Percentiles rank a stretch among this genome's conserved stretches.
phyloP scores from a whole-genome alignment of 1,284 basidiomycete species.

The Chiua sp. region DNA sequence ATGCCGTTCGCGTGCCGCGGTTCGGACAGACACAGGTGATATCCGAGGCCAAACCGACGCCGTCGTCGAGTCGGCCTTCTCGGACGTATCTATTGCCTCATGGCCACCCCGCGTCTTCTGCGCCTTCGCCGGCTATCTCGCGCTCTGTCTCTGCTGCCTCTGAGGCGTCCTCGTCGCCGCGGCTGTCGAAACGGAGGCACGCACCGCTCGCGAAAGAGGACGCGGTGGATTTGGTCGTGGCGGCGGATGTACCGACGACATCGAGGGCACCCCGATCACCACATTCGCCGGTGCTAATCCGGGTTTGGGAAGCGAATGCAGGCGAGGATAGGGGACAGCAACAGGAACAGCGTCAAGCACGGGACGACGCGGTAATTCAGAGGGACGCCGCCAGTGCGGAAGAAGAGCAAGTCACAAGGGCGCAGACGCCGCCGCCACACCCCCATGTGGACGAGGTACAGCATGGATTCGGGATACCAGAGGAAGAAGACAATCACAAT shows the following conservation, averaged over 20 bases:
- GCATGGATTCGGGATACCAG: slow-evolving; percentile 11
- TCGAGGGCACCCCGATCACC: slow-evolving; percentile 24
- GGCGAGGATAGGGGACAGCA: too few species aligned
- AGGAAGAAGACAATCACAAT: slow-evolving; percentile 22
- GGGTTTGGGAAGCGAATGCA: slow-evolving; percentile 30
- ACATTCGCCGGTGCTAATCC: slow-evolving; percentile 22
- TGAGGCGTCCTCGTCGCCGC: slow-evolving; percentile 9
- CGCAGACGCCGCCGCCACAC: slow-evolving; percentile 26
- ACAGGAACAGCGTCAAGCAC: background rate
- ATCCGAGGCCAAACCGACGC: slow-evolving; percentile 13
- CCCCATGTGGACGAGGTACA: slow-evolving; percentile 3
- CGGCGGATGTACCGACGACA: slow-evolving; percentile 27
- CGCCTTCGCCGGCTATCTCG: background rate
- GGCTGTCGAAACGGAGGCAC: slow-evolving; percentile 12
- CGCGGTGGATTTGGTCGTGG: slow-evolving; percentile 34
- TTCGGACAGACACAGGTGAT: slow-evolving; percentile 2
- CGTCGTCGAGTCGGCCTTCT: slow-evolving; percentile 10
- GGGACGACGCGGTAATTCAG: background rate
- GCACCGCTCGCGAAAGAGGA: slow-evolving; percentile 32
- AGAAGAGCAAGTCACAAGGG: background rate
- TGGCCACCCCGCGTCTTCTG: background rate
- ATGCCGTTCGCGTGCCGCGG: too few species aligned
- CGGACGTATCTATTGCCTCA: slow-evolving; percentile 7
- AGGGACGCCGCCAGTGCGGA: too few species aligned
- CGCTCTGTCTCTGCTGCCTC: slow-evolving; percentile 1